These are phyloP conservation scores for Myxozyma neotropica DNA, from an alignment of 805 yeast species.

Conservation along the genomic window DNA sequence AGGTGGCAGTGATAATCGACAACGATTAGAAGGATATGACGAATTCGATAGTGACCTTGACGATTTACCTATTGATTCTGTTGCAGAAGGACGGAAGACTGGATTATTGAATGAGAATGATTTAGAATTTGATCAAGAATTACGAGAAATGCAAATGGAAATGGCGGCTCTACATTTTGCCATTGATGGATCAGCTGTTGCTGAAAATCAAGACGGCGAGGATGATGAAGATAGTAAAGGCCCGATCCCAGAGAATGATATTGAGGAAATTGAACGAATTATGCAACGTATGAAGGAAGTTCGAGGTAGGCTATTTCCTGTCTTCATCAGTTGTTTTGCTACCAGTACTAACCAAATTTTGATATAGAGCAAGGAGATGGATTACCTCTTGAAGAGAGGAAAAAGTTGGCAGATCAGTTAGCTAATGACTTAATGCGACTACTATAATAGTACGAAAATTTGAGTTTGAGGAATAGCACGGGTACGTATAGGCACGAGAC, in stretches of 20 bases:
- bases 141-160: conserved; percentile 32
- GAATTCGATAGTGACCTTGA: conserved; percentile 11
- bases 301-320: conserved; percentile 20
- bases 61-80: background rate
- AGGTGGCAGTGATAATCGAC: background rate
- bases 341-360: background rate
- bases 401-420: conserved; percentile 41
- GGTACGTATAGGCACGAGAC: no score
- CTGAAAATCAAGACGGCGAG: conserved; percentile 3
- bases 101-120: conserved; percentile 16
- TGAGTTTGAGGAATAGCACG: no score
- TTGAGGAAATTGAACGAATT: conserved; percentile 40
- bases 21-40: conserved; percentile 3
- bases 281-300: conserved; percentile 38
- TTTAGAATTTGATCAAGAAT: conserved; percentile 25
- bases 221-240: conserved; percentile 14
- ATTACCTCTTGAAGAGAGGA: conserved; percentile 39
- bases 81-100: no score
- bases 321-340: background rate
- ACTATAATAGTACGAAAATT: background rate
- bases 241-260: conserved; percentile 19
- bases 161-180: conserved; percentile 33
- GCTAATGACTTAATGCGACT: conserved; percentile 40
- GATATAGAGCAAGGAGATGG: conserved; percentile 27
- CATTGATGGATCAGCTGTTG: conserved; percentile 14